Conservation (phyloP, 345 rosid genomes). For the Arabidopsis suecica region DNA sequence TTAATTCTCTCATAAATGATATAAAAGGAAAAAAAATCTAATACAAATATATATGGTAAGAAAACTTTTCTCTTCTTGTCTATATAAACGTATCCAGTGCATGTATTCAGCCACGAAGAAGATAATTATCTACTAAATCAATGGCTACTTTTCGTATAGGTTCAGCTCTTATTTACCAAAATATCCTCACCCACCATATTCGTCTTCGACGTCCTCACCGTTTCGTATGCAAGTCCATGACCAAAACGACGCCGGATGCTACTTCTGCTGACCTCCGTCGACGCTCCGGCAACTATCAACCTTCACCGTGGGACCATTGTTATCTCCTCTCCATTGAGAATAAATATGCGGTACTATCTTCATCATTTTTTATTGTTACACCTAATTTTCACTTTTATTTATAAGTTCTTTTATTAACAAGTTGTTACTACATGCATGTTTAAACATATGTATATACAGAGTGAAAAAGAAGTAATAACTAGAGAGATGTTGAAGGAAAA, state of each 20-base stretch:
- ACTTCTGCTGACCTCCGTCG: background rate
- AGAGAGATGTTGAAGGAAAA: slow-evolving; percentile 21
- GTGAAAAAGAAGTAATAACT: background rate
- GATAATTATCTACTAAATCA: background rate
- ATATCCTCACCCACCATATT: background rate
- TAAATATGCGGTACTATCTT: slow-evolving; percentile 4
- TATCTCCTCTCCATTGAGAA: slow-evolving; percentile 30
- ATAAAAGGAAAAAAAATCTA: no score
- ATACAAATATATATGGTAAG: no score
- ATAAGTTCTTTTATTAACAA: background rate
- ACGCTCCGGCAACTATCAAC: slow-evolving; percentile 42
- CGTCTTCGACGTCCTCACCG: background rate
- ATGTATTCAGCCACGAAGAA: background rate
- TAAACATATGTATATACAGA: background rate
- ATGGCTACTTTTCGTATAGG: slow-evolving; percentile 21
- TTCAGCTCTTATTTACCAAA: slow-evolving; percentile 1
- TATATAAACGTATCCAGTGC: slow-evolving; percentile 3
- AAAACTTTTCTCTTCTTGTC: no score
- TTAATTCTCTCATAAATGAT: no score
- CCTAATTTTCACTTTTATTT: background rate
- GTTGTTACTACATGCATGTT: background rate
- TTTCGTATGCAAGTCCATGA: slow-evolving; percentile 13
- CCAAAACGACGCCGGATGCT: slow-evolving; percentile 9
- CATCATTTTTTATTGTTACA: background rate
- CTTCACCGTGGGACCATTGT: slow-evolving; percentile 36